Conservation (phyloP, 2,329 filamentous ascomycete species). For the Grosmannia clavigera region DNA sequence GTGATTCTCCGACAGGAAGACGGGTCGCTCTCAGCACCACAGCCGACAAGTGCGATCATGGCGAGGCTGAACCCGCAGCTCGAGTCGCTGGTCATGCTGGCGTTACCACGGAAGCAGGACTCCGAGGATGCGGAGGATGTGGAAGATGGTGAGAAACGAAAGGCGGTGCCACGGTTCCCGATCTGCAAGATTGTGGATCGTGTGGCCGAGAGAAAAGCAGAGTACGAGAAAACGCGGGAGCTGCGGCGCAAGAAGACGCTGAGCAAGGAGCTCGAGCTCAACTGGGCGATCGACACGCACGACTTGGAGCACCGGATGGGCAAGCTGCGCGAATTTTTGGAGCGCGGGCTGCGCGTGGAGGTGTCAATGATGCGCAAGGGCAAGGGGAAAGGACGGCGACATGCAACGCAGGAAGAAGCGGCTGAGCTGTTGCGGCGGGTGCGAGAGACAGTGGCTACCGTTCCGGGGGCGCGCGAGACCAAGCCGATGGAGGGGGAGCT, state of each 20-base stretch:
- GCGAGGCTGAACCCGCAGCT: slow-evolving; percentile 21
- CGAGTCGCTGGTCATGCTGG: slow-evolving; percentile 28
- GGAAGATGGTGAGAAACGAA: neutral
- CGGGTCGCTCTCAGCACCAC: slow-evolving; percentile 25
- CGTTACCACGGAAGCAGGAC: slow-evolving; percentile 19
- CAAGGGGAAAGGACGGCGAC: slow-evolving; percentile 44
- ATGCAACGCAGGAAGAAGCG: slow-evolving; percentile 49
- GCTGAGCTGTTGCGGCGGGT: slow-evolving; percentile 37
- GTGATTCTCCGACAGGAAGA: slow-evolving; percentile 23
- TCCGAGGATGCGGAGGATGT: neutral
- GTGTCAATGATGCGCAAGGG: slow-evolving; percentile 56
- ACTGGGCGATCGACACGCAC: slow-evolving; percentile 70
- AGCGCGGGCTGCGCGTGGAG: slow-evolving; percentile 64
- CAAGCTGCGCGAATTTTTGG: slow-evolving; percentile 55
- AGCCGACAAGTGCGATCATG: slow-evolving; percentile 28
- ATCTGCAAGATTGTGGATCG: slow-evolving; percentile 62
- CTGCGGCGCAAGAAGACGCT: slow-evolving; percentile 25
- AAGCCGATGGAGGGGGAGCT: slow-evolving; percentile 30
- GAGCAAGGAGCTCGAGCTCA: slow-evolving; percentile 72
- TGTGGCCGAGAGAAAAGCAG: slow-evolving; percentile 29
- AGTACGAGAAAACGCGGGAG: slow-evolving; percentile 30
- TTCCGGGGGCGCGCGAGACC: slow-evolving; percentile 27
- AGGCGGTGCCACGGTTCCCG: slow-evolving; percentile 26
- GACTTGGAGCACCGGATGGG: slow-evolving; percentile 63
- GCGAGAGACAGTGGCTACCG: slow-evolving; percentile 18